Evolutionary conservation across 768 basidiomycete species (phyloP).

Genomic region (Melanogaster broomeanus): DNA sequence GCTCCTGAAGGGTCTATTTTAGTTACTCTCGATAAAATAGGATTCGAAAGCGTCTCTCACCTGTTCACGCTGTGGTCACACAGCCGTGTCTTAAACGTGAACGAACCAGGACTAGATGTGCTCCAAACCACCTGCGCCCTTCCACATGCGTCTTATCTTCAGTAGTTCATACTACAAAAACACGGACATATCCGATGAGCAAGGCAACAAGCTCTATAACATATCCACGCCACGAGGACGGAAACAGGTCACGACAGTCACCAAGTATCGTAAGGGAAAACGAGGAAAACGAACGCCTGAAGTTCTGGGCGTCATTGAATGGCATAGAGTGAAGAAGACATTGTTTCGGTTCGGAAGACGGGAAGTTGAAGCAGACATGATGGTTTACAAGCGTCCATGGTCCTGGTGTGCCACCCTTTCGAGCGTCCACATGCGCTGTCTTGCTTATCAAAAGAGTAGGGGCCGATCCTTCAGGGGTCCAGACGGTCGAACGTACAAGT

Average conservation of each 20-base stretch:
- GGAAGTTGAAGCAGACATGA: constrained; percentile 16
- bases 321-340: constrained; percentile 25
- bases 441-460: constrained; percentile 8
- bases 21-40: too few species aligned
- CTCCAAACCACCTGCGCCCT: background rate
- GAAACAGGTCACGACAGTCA: constrained; percentile 15
- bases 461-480: constrained; percentile 29
- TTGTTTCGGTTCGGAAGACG: constrained; percentile 25
- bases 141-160: constrained; percentile 17
- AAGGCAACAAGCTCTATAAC: constrained; percentile 19
- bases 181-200: constrained; percentile 17
- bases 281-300: background rate
- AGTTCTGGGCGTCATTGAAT: constrained; percentile 32
- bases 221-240: constrained; percentile 14
- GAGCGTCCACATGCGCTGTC: background rate
- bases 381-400: constrained; percentile 14
- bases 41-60: background rate
- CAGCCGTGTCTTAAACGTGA: background rate
- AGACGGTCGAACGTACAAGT: constrained; percentile 33
- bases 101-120: background rate
- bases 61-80: background rate
- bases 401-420: constrained; percentile 5
- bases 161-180: constrained; percentile 14
- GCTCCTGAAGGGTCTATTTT: too few species aligned
- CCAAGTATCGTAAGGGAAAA: constrained; percentile 1